Percentiles rank a stretch among this genome's conserved stretches.
These are phyloP conservation scores for Clavulina sp. DNA, from an alignment of 768 basidiomycete species.

Conservation along the genomic window DNA sequence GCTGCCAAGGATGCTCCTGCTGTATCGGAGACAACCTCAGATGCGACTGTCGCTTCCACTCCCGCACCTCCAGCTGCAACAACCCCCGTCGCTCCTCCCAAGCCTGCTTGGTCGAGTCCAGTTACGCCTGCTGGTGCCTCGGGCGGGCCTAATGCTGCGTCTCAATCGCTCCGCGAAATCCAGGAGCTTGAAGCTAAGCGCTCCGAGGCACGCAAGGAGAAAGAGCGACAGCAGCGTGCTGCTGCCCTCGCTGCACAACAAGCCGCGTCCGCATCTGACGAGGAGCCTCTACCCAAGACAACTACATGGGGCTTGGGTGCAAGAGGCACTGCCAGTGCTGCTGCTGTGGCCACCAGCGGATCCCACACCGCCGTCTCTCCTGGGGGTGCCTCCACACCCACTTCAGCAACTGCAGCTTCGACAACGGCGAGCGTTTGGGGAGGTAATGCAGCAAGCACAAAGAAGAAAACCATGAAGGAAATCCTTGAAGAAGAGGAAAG, in stretches of 20 bases:
- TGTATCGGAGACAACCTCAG: constrained; percentile 8
- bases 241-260: constrained; percentile 30
- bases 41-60: constrained; percentile 16
- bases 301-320: constrained; percentile 73
- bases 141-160: constrained; percentile 11
- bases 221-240: constrained; percentile 42
- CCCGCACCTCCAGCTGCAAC: constrained; percentile 13
- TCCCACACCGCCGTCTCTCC: constrained; percentile 14
- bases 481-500: constrained; percentile 95
- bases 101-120: constrained; percentile 49
- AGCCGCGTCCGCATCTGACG: constrained; percentile 13
- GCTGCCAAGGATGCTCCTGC: neutral
- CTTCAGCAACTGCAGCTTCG: constrained; percentile 15
- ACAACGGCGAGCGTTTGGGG: constrained; percentile 38
- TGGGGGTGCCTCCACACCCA: constrained; percentile 21
- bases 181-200: constrained; percentile 84
- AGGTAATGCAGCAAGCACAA: constrained; percentile 36
- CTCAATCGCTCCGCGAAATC: constrained; percentile 76
- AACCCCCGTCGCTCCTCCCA: constrained; percentile 20
- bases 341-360: constrained; percentile 18
- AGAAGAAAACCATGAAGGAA: constrained; percentile 94
- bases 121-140: constrained; percentile 16
- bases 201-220: constrained; percentile 52
- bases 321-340: constrained; percentile 32
- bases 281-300: constrained; percentile 22